Evolutionary conservation across 495 filamentous ascomycete genomes (phyloP).

Genomic region (Annulohypoxylon maeteangense): DNA sequence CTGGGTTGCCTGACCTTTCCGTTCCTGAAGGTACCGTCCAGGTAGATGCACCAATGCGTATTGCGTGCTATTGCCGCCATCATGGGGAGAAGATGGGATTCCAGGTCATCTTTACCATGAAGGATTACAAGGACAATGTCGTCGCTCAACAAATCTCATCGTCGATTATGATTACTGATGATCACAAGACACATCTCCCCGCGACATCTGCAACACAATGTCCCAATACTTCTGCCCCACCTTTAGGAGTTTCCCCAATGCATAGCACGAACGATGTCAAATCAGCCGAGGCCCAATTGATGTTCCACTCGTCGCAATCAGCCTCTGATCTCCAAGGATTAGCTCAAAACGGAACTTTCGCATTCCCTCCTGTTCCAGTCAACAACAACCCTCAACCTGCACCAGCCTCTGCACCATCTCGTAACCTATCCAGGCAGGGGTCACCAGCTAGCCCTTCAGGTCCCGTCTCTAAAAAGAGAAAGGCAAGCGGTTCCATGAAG

Average conservation of each 20-base stretch:
- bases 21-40: slow-evolving; percentile 72
- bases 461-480: slow-evolving; percentile 76
- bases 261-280: slow-evolving; percentile 30
- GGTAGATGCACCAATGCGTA: slow-evolving; percentile 90
- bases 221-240: slow-evolving; percentile 2
- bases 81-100: slow-evolving; percentile 92
- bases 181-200: slow-evolving; percentile 84
- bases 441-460: slow-evolving; percentile 71
- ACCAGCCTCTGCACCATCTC: slow-evolving; percentile 66
- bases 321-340: slow-evolving; percentile 35
- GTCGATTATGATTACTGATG: slow-evolving; percentile 94
- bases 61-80: slow-evolving; percentile 95
- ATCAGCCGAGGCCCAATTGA: slow-evolving; percentile 37
- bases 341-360: slow-evolving; percentile 28
- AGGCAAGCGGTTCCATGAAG: slow-evolving; percentile 72
- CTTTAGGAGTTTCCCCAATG: slow-evolving; percentile 16
- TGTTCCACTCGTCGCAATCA: slow-evolving; percentile 29
- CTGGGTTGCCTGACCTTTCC: slow-evolving; percentile 44
- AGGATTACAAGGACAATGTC: slow-evolving; percentile 76
- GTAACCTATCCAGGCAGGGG: slow-evolving; percentile 74
- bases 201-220: slow-evolving; percentile 49
- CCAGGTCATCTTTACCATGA: slow-evolving; percentile 93
- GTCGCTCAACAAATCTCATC: slow-evolving; percentile 86
- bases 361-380: slow-evolving; percentile 23
- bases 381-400: slow-evolving; percentile 51